A percentile compares a stretch with the other conserved stretches of the same genome.
phyloP scores from a whole-genome alignment of 306 rosid genomes.

The Betula pendula region DNA sequence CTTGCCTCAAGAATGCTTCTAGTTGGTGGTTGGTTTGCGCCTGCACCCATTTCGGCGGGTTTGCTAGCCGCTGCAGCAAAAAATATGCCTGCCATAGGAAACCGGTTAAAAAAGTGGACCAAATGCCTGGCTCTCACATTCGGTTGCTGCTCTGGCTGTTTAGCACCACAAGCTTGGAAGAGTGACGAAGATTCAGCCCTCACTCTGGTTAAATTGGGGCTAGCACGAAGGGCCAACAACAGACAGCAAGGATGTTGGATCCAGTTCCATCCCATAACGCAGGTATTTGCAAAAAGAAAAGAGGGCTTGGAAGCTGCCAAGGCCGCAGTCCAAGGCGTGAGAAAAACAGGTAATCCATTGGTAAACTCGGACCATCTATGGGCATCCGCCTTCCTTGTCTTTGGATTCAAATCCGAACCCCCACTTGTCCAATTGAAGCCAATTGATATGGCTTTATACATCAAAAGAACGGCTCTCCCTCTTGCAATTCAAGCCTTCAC shows the following conservation, averaged over 20 bases:
- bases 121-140: conserved; percentile 38
- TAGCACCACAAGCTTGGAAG: conserved; percentile 64
- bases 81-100: conserved; percentile 43
- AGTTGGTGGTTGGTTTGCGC: conserved; percentile 76
- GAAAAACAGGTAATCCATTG: conserved; percentile 51
- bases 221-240: conserved; percentile 56
- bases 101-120: conserved; percentile 57
- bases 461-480: conserved; percentile 74
- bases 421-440: conserved; percentile 67
- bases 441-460: conserved; percentile 64
- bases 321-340: conserved; percentile 64
- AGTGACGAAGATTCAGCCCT: conserved; percentile 74
- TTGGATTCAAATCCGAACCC: conserved; percentile 86
- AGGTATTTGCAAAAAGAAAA: conserved; percentile 54
- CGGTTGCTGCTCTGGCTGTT: conserved; percentile 44
- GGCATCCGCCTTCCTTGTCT: conserved; percentile 88
- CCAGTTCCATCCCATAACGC: conserved; percentile 76
- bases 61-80: conserved; percentile 60
- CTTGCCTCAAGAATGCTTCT: conserved; percentile 76
- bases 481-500: conserved; percentile 83
- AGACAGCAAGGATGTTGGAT: conserved; percentile 62
- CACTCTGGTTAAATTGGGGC: conserved; percentile 64
- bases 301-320: conserved; percentile 69
- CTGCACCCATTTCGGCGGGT: conserved; percentile 56
- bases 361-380: conserved; percentile 67